Conservation (phyloP, 2,329 filamentous ascomycete species). For the Zalaria obscura region DNA sequence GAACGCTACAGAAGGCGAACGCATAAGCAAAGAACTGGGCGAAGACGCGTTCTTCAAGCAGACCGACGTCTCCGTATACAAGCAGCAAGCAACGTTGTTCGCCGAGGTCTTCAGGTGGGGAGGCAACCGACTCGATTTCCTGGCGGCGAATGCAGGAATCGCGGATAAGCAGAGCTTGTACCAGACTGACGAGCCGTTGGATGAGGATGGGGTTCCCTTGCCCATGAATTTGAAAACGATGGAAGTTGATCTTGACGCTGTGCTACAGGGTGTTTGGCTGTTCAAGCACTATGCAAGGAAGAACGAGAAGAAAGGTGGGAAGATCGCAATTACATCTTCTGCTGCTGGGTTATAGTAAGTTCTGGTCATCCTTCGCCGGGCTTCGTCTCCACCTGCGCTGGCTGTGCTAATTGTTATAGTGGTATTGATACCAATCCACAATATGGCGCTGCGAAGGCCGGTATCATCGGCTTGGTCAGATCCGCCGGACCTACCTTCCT, state of each 20-base stretch:
- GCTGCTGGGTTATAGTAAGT: not conserved
- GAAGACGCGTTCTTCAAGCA: slow-evolving; percentile 6
- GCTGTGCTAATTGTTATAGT: not conserved
- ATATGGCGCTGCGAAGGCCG: slow-evolving; percentile 12
- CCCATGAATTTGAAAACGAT: slow-evolving; percentile 23
- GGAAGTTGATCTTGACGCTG: slow-evolving; percentile 25
- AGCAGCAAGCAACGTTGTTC: slow-evolving; percentile 24
- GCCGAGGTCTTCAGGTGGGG: slow-evolving; percentile 27
- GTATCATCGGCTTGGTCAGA: slow-evolving; percentile 17
- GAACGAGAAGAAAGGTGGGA: slow-evolving; percentile 21
- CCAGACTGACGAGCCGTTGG: slow-evolving; percentile 7
- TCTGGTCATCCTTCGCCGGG: not conserved
- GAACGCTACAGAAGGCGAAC: not conserved
- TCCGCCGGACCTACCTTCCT: slow-evolving; percentile 14
- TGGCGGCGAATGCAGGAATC: slow-evolving; percentile 30
- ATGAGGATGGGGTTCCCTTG: slow-evolving; percentile 21
- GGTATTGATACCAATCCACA: slow-evolving; percentile 5
- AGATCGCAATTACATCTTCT: slow-evolving; percentile 22
- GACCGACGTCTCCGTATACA: slow-evolving; percentile 25
- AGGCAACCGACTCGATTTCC: slow-evolving; percentile 24
- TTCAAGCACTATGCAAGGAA: slow-evolving; percentile 27
- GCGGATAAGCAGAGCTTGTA: slow-evolving; percentile 25
- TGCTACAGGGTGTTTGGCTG: slow-evolving; percentile 27
- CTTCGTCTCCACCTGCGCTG: too few species aligned
- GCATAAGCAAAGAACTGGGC: slow-evolving; percentile 9